Evolutionary conservation across 2,329 filamentous ascomycete genomes (phyloP).

Genomic region (Fusarium sp.): DNA sequence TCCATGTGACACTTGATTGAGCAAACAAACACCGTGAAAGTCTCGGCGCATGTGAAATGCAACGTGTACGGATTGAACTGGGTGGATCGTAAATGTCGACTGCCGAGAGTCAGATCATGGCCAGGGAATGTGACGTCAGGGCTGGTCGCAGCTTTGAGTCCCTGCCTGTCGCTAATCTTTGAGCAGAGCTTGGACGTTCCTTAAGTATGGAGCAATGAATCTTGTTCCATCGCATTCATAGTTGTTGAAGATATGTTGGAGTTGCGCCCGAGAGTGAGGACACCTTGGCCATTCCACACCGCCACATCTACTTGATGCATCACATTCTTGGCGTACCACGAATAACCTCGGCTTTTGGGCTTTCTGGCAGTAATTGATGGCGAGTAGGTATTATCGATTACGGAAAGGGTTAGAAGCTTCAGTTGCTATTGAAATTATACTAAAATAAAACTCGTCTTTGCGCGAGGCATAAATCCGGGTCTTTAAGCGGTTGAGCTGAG

Average conservation of each 20-base stretch:
- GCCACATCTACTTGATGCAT: background rate
- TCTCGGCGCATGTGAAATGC: background rate
- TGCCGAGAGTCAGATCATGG: background rate
- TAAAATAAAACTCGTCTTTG: background rate
- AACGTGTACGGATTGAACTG: background rate
- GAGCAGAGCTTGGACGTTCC: background rate
- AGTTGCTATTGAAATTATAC: background rate
- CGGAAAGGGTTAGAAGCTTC: background rate
- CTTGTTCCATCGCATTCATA: background rate
- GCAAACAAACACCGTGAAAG: background rate
- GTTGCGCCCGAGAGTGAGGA: background rate
- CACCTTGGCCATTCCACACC: background rate
- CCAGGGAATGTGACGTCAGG: background rate
- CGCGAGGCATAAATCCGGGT: background rate
- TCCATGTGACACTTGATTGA: background rate
- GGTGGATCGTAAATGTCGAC: background rate
- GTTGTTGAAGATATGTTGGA: background rate
- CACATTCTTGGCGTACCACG: background rate
- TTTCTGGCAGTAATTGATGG: background rate
- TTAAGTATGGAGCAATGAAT: accelerated
- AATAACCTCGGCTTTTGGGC: background rate
- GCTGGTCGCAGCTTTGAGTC: background rate
- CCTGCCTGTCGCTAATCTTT: background rate
- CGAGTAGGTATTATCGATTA: too few species aligned
- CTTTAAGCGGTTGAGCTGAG: background rate